phyloP scores from a whole-genome alignment of 1,284 basidiomycete species.

The Sparassis latifolia region DNA sequence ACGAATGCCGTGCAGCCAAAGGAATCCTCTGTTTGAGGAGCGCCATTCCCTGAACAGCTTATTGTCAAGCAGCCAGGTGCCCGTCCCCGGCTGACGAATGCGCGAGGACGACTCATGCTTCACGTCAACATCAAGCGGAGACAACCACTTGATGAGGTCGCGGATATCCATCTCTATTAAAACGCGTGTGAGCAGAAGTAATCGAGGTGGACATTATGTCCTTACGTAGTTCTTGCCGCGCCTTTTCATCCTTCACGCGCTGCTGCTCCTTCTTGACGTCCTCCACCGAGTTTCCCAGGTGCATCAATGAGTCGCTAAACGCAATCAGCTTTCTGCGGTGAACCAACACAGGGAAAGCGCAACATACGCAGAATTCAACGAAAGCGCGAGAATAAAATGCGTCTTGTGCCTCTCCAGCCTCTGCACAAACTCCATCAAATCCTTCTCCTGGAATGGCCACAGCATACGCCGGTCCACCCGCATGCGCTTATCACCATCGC shows the following conservation, averaged over 20 bases:
- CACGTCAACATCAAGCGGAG: not conserved
- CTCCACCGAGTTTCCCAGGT: not conserved
- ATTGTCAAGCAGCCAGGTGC: not conserved
- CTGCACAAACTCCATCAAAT: not conserved
- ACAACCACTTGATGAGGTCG: not conserved
- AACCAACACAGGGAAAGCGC: not conserved
- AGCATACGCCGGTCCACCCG: too few relatives aligned
- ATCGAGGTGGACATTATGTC: not conserved
- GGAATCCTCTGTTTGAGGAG: not conserved
- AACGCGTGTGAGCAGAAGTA: not conserved
- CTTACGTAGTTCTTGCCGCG: not conserved
- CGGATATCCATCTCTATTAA: not conserved
- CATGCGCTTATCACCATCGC: too few relatives aligned
- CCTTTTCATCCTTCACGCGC: not conserved
- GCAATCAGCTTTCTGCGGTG: too few relatives aligned
- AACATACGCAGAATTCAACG: not conserved
- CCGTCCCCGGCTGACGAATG: not conserved
- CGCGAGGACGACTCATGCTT: not conserved
- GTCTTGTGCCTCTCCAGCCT: not conserved
- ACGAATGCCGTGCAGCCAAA: not conserved
- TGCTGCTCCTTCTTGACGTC: not conserved
- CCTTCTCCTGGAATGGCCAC: not conserved
- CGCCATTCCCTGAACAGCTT: not conserved
- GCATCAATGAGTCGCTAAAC: not conserved
- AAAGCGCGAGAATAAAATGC: not conserved